Evolutionary conservation across 2,329 filamentous ascomycete genomes (phyloP), one percentile per base, ranked within the genome.

Genomic region (Clonostachys sp.): DNA sequence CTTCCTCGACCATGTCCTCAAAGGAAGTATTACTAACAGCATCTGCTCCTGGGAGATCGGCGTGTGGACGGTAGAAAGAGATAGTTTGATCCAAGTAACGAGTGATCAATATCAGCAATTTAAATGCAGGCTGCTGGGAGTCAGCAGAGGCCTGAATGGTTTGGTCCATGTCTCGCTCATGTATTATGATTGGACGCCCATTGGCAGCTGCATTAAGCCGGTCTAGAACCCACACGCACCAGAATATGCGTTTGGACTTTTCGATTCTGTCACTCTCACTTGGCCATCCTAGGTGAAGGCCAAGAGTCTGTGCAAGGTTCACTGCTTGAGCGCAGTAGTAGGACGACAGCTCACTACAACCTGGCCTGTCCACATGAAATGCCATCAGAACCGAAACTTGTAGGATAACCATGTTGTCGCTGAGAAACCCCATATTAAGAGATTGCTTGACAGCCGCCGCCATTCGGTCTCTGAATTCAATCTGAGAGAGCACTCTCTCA

Each of bases 171-270:
- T 57, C 55, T 33, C 52, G 47, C 20, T 50, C 47, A 43, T 57
- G 55, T 16, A 55, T 52, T 17, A 56, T 45, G 12, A 56, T 44
- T 18, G 55, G 54, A 14, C 55, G 47, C 3, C 54, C 55, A 33
- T 57, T 56, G 5, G 50, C 49, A 10, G 53, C 52, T 7, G 55
- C 54, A 14, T 52, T 57, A 13, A 57, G 50, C 24, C 53, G 53
- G 38, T 57, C 55, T 16, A 55, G 46, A 5, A 53, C 50, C 53
- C 54, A 57, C 7, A 57, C 48, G 42, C 55, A 57, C 44, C 54
- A 55, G 40, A 57, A 57, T 7, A 57, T 36, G 8, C 55, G 53
- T 24, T 44, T 24, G 8, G 52, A 47, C 30, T 48, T 50, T 33
- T 50, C 45, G 3, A 43, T 43, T 5, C 45, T 49, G 7, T 44